phyloP scores from a whole-genome alignment of 148 eudicot species.

The Polygonum maritimum region DNA sequence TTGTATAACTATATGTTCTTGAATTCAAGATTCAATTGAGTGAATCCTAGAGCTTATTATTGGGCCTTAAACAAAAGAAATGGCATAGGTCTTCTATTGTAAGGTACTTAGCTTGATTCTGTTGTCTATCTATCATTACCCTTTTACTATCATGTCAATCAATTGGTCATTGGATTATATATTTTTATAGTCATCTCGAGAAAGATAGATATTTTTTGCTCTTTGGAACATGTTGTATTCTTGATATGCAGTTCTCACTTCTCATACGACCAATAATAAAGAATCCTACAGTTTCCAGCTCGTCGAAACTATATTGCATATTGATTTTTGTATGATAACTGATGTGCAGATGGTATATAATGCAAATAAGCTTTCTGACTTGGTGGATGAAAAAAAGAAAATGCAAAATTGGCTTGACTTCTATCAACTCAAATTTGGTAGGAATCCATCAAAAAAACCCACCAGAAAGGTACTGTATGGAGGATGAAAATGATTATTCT shows the following conservation, averaged over 20 bases:
- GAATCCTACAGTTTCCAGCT: not conserved
- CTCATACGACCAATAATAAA: not conserved
- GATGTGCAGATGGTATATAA: conserved; percentile 44
- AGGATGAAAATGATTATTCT: not conserved
- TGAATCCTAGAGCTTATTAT: no score
- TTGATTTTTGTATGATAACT: not conserved
- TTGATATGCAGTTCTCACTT: not conserved
- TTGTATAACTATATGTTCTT: not conserved
- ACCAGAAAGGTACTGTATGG: conserved; percentile 34
- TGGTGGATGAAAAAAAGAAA: conserved; percentile 42
- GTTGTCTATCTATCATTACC: not conserved
- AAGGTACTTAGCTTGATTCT: not conserved
- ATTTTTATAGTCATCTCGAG: no score
- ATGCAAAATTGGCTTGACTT: conserved; percentile 58
- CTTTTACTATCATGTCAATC: not conserved
- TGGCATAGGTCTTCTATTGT: no score
- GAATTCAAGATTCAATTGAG: not conserved
- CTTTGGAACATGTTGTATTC: not conserved
- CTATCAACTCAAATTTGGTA: conserved; percentile 42
- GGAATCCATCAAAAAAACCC: conserved; percentile 39
- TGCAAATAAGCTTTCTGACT: conserved; percentile 40
- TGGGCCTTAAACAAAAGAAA: no score
- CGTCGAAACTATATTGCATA: not conserved
- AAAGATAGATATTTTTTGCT: not conserved
- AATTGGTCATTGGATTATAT: no score